A percentile compares a stretch with the other conserved stretches of the same genome.
These are phyloP conservation scores for Fomes fomentarius DNA, from an alignment of 1,284 basidiomycete species.

Conservation along the genomic window DNA sequence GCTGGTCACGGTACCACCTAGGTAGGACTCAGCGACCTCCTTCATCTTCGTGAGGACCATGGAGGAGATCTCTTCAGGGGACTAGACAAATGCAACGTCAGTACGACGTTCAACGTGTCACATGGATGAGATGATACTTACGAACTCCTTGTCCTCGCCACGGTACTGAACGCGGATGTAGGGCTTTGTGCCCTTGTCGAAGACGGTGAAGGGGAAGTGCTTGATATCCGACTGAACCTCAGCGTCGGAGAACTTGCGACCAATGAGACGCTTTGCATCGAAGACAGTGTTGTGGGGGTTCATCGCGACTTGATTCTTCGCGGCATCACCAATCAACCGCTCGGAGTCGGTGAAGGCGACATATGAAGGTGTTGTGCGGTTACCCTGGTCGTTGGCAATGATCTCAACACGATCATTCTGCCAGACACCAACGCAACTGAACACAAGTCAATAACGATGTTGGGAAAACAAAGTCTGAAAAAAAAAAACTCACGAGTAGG, in stretches of 20 bases:
- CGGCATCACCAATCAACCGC: constrained; percentile 98
- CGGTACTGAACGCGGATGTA: constrained; percentile 89
- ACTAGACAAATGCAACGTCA: constrained; percentile 45
- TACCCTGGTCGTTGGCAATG: constrained; percentile 98
- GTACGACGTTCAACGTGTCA: too few relatives aligned
- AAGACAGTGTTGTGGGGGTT: constrained; percentile 96
- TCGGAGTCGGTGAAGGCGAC: constrained; percentile 98
- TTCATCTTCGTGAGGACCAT: constrained; percentile 99
- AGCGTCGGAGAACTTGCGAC: constrained; percentile 80
- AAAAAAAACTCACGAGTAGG: constrained; percentile 74
- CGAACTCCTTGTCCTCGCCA: constrained; percentile 92
- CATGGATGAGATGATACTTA: constrained; percentile 51
- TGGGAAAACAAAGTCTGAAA: background rate
- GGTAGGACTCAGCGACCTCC: constrained; percentile 97
- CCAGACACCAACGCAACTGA: constrained; percentile 91
- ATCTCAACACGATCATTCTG: constrained; percentile 99
- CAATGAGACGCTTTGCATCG: constrained; percentile 94
- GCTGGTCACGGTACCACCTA: constrained; percentile 82
- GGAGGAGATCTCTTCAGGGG: constrained; percentile 96
- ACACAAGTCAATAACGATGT: constrained; percentile 14
- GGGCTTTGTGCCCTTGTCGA: constrained; percentile 86
- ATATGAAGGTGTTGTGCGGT: constrained; percentile 98
- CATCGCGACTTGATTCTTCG: constrained; percentile 98
- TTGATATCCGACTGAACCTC: constrained; percentile 96
- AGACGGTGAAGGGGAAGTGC: constrained; percentile 93